Percentiles rank a stretch among this genome's conserved stretches.
phyloP scores from a whole-genome alignment of 2,329 filamentous ascomycete species.

The Neofusicoccum laricinum region DNA sequence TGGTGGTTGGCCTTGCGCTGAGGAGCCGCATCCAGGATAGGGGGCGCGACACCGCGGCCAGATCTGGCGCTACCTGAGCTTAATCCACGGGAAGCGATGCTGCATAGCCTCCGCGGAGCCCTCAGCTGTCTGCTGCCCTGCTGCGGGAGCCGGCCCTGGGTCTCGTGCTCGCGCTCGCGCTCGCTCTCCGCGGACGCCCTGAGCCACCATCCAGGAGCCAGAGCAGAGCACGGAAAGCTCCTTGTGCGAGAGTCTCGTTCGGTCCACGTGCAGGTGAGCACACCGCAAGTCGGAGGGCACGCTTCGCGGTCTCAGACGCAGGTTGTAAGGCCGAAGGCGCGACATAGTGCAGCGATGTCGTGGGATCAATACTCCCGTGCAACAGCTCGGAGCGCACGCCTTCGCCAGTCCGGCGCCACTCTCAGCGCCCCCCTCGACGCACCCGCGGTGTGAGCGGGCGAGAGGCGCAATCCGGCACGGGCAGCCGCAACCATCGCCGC shows the following conservation, averaged over 20 bases:
- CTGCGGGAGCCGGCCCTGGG: neutral
- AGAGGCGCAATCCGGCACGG: neutral
- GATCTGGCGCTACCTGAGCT: neutral
- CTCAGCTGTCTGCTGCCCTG: neutral
- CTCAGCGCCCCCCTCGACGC: neutral
- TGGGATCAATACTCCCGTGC: slow-evolving; percentile 12
- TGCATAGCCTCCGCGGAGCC: too few species aligned
- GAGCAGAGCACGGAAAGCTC: too few species aligned
- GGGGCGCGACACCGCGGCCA: neutral
- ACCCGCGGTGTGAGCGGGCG: neutral
- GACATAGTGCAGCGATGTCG: neutral
- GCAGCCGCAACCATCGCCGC: neutral
- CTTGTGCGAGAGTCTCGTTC: neutral
- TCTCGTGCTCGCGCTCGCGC: neutral
- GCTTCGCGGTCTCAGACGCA: neutral
- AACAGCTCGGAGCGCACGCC: neutral
- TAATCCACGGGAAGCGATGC: neutral
- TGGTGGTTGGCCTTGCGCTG: neutral
- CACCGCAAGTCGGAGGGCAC: neutral
- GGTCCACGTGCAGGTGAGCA: slow-evolving; percentile 1
- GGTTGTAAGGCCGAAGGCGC: neutral
- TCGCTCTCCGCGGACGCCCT: neutral
- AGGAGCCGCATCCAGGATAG: slow-evolving; percentile 9
- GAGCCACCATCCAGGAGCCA: neutral
- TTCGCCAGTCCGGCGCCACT: neutral